Evolutionary conservation across 345 rosid genomes (phyloP).

Genomic region (Salix suchowensis): DNA sequence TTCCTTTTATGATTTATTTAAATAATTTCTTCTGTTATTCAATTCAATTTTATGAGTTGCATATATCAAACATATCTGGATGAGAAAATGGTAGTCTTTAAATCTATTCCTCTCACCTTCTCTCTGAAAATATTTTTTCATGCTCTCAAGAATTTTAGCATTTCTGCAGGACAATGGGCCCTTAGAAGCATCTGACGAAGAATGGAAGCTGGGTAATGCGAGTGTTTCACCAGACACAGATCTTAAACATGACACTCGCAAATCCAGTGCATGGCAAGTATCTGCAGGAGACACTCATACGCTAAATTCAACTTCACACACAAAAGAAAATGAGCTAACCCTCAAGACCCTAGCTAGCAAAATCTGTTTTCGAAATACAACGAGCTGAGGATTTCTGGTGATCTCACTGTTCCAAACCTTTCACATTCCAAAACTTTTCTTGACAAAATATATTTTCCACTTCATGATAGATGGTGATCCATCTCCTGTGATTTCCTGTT

Average conservation of each 20-base stretch:
- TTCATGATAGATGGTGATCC: too few species aligned
- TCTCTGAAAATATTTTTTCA: neutral
- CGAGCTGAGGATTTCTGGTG: slow-evolving; percentile 8
- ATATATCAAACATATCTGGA: neutral
- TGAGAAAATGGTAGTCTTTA: neutral
- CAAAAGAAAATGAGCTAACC: slow-evolving; percentile 26
- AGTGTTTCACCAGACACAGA: slow-evolving; percentile 19
- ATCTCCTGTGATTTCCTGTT: too few species aligned
- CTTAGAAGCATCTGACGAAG: slow-evolving; percentile 27
- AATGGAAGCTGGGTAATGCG: slow-evolving; percentile 26
- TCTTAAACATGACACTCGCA: slow-evolving; percentile 4
- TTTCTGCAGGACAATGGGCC: slow-evolving; percentile 37
- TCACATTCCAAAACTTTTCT: slow-evolving; percentile 6
- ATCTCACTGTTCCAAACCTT: slow-evolving; percentile 12
- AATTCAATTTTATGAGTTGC: neutral
- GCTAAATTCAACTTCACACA: slow-evolving; percentile 6
- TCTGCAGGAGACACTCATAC: neutral
- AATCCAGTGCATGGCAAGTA: slow-evolving; percentile 12
- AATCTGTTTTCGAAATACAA: slow-evolving; percentile 33
- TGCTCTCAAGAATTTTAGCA: neutral
- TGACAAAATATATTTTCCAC: neutral
- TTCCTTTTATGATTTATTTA: neutral
- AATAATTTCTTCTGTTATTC: neutral
- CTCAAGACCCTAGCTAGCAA: slow-evolving; percentile 39
- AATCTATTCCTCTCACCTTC: neutral